Evolutionary conservation across 768 basidiomycete species (phyloP), one percentile per base, ranked within the genome.

Genomic region (Dioszegia aurantiaca): DNA sequence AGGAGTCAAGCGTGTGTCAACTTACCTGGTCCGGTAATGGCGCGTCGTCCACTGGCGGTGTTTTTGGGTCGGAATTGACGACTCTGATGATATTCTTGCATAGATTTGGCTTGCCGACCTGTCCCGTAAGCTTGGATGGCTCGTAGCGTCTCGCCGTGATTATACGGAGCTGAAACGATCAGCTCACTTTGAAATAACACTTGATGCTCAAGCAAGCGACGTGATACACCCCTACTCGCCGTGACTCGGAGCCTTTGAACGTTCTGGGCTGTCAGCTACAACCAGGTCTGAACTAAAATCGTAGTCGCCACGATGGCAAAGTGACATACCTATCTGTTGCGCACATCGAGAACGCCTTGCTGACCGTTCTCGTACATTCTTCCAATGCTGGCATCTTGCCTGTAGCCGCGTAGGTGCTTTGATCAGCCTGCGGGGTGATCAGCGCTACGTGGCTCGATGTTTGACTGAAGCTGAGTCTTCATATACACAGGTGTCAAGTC

Each of bases 151-250:
- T n/a, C 16, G 10, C n/a, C 33, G 23, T 1, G 37, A 24, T 51
- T n/a, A n/a, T n/a, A n/a, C n/a, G n/a, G n/a, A n/a, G n/a, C n/a
- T n/a, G n/a, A 54, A 14, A 14, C 30, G 45, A n/a, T 17, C 12
- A 39, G 31, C 87, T 75, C 77, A 85, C 93, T 66, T 86, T 85
- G 81, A 98, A 97, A 79, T 98, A 98, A 46, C 85, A 88, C 76
- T 98, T 98, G 76, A 99, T 79, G 55, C 92, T 86, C 48, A 94
- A 80, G 16, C 87, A 88, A 0, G 93, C 92, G 14, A 95, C 84
- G 68, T 91, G 89, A 78, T 98, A 98, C 1, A 92, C 91, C 86
- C 90, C 91, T 88, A 79, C 89, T 89, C 67, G 90, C 80, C 37
- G 87, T 87, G 76, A 88, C 58, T 74, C 69, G 1, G 43, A 9